These are phyloP conservation scores for Ephemerocybe angulata DNA, from an alignment of 768 basidiomycete genomes.

Conservation along the genomic window DNA sequence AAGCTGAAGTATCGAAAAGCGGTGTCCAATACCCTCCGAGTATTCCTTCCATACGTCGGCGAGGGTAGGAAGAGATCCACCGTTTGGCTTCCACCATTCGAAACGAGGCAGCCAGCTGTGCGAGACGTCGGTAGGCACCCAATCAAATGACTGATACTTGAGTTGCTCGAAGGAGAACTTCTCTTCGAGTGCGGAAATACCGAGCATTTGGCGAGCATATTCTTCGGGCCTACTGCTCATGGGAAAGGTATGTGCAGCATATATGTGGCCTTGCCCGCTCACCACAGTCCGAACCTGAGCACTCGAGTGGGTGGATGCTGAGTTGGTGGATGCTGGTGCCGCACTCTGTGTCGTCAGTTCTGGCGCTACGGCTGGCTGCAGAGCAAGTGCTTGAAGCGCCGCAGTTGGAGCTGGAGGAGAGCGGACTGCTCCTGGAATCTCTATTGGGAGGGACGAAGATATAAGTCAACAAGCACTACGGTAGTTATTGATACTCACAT, in stretches of 20 bases:
- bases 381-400: no score
- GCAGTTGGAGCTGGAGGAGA: no score
- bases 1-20: not conserved
- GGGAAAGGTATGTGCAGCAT: not conserved
- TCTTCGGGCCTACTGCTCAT: not conserved
- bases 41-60: not conserved
- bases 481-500: no score
- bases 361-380: not conserved
- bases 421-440: no score
- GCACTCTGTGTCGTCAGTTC: not conserved
- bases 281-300: no score
- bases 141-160: not conserved
- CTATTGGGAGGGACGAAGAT: no score
- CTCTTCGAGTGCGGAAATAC: not conserved
- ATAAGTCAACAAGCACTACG: no score
- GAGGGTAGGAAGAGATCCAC: not conserved
- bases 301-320: not conserved
- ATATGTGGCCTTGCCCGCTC: not conserved
- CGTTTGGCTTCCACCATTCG: not conserved
- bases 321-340: not conserved
- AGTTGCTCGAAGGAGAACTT: not conserved
- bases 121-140: not conserved
- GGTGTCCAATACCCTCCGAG: not conserved
- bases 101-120: not conserved
- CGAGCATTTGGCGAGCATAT: not conserved